A percentile compares a stretch with the other conserved stretches of the same genome.
phyloP scores from a whole-genome alignment of 2,329 filamentous ascomycete species.

The Ophiostoma tasmaniense region DNA sequence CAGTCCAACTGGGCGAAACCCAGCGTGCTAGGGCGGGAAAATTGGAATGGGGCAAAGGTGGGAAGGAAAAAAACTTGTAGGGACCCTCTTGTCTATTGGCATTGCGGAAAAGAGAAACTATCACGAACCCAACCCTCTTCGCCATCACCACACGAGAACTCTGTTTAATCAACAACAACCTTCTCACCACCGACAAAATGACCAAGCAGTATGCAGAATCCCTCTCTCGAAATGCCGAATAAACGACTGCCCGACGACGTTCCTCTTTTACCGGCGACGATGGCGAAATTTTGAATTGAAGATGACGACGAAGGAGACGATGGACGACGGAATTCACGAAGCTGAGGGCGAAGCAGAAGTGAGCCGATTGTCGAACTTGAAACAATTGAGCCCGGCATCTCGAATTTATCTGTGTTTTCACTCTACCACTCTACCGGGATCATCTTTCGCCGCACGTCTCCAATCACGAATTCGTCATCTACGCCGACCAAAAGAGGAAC shows the following conservation, averaged over 20 bases:
- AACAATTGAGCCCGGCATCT: neutral
- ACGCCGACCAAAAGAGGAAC: neutral
- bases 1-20: neutral
- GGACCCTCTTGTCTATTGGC: conserved; percentile 8
- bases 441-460: neutral
- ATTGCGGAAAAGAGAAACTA: conserved; percentile 10
- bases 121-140: conserved; percentile 15
- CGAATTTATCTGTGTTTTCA: neutral
- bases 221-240: neutral
- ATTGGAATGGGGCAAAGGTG: conserved; percentile 8
- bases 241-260: neutral
- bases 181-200: conserved; percentile 51
- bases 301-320: neutral
- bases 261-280: conserved; percentile 2
- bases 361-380: neutral
- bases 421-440: neutral
- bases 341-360: neutral
- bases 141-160: conserved; percentile 13
- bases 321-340: neutral
- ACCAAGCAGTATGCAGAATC: conserved; percentile 53
- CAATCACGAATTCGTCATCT: neutral
- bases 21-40: conserved; percentile 15
- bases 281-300: neutral
- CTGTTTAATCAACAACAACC: conserved; percentile 13
- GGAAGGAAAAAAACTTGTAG: conserved; percentile 14